Percentiles rank a stretch among this genome's conserved stretches.
phyloP scores from a whole-genome alignment of 2,329 filamentous ascomycete species.

The Blastomyces emzantsi region DNA sequence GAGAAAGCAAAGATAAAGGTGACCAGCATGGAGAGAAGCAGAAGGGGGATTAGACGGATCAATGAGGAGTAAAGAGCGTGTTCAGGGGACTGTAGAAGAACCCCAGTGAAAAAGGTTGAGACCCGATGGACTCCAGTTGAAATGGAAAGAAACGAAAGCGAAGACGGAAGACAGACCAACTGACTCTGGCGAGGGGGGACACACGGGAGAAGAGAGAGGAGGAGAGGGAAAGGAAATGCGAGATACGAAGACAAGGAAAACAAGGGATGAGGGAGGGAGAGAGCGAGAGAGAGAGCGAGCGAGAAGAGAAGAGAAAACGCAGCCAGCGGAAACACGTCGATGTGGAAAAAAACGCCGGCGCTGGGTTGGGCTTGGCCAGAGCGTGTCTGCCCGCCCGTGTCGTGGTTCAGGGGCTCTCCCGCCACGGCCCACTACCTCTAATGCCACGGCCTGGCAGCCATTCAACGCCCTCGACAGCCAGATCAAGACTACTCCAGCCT shows the following conservation, averaged over 20 bases:
- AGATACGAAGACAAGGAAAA: too few species aligned
- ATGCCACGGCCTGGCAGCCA: neutral
- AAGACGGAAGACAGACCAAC: conserved; percentile 4
- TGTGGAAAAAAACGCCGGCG: neutral
- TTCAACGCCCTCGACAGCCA: neutral
- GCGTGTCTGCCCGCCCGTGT: neutral
- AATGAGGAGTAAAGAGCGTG: conserved; percentile 6
- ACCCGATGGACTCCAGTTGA: neutral
- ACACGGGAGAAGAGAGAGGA: conserved; percentile 7
- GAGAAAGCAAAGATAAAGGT: conserved; percentile 6
- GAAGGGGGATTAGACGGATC: neutral
- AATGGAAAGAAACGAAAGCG: conserved; percentile 3
- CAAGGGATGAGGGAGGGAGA: neutral
- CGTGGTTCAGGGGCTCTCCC: neutral
- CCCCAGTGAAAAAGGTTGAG: conserved; percentile 1
- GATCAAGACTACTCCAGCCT: neutral
- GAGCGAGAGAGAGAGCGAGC: conserved; percentile 7
- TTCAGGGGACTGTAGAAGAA: neutral
- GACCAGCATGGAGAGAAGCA: conserved; percentile 10
- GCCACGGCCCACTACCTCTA: neutral
- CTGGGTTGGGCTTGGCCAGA: neutral
- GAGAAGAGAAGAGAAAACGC: neutral
- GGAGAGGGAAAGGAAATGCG: conserved; percentile 11
- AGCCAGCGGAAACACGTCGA: conserved; percentile 13
- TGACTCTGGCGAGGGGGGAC: conserved; percentile 5